phyloP scores from a whole-genome alignment of 1,139 yeast genomes.

The Debaryomyces psychrophilus region DNA sequence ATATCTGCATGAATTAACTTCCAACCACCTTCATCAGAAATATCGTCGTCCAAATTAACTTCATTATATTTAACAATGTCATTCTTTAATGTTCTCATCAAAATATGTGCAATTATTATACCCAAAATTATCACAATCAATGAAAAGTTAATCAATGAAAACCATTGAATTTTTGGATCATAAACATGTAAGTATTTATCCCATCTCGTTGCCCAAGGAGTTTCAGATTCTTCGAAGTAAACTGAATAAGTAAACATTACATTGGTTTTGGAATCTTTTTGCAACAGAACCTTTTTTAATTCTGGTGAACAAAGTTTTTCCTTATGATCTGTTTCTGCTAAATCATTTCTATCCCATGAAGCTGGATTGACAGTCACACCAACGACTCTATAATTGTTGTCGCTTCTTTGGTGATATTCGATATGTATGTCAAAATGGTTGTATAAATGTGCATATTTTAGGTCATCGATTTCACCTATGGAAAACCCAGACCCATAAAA shows the following conservation, averaged over 20 bases:
- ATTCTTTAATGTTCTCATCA: conserved; percentile 76
- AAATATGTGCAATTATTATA: conserved; percentile 75
- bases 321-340: conserved; percentile 25
- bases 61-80: conserved; percentile 91
- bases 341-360: conserved; percentile 54
- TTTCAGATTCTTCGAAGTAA: conserved; percentile 63
- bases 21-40: conserved; percentile 97
- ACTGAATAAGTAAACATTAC: conserved; percentile 52
- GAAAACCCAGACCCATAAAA: conserved; percentile 84
- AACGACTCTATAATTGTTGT: conserved; percentile 77
- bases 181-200: conserved; percentile 90
- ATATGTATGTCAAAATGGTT: conserved; percentile 80
- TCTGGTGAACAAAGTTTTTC: conserved; percentile 41
- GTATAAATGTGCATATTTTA: conserved; percentile 56
- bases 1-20: conserved; percentile 94
- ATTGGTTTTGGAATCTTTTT: conserved; percentile 31
- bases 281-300: conserved; percentile 35
- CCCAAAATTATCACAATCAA: conserved; percentile 78
- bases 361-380: conserved; percentile 80
- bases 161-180: conserved; percentile 96
- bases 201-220: conserved; percentile 99
- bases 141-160: conserved; percentile 83
- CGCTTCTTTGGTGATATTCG: conserved; percentile 81
- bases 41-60: conserved; percentile 81
- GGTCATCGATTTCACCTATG: conserved; percentile 64